Percentiles rank a stretch among this genome's conserved stretches.
Conservation (phyloP, 2,329 filamentous ascomycete species). For the Emmonsiellopsis sp. region DNA sequence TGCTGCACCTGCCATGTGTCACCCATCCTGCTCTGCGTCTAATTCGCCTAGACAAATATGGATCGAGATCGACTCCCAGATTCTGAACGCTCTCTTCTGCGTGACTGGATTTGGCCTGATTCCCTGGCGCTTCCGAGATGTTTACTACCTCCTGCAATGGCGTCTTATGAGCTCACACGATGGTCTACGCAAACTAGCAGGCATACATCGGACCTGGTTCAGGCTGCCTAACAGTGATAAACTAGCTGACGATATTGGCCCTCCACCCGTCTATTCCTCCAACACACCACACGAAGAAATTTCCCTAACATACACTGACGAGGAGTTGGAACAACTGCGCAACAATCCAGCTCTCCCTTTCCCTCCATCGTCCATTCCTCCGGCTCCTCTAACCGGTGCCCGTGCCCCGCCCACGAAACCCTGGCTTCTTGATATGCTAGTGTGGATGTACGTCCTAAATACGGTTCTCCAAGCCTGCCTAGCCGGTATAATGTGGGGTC, state of each 20-base stretch:
- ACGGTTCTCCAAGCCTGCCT: constrained; percentile 67
- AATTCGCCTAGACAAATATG: constrained; percentile 69
- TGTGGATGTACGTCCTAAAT: constrained; percentile 71
- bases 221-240: constrained; percentile 57
- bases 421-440: constrained; percentile 72
- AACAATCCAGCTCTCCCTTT: constrained; percentile 48
- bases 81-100: constrained; percentile 76
- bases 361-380: constrained; percentile 53
- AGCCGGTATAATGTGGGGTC: constrained; percentile 73
- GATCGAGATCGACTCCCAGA: constrained; percentile 78
- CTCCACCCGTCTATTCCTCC: constrained; percentile 14
- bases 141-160: constrained; percentile 63
- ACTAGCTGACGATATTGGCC: constrained; percentile 33
- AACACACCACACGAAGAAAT: constrained; percentile 9
- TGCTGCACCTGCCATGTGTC: constrained; percentile 46
- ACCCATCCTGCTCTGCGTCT: constrained; percentile 59
- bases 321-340: constrained; percentile 46
- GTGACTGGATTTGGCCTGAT: constrained; percentile 76
- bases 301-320: constrained; percentile 16
- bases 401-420: constrained; percentile 56
- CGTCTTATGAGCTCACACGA: constrained; percentile 44
- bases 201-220: constrained; percentile 67
- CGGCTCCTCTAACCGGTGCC: constrained; percentile 60
- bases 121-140: constrained; percentile 74
- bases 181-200: constrained; percentile 59